Evolutionary conservation across 495 filamentous ascomycete genomes (phyloP).

Genomic region (Daldinia vernicosa): DNA sequence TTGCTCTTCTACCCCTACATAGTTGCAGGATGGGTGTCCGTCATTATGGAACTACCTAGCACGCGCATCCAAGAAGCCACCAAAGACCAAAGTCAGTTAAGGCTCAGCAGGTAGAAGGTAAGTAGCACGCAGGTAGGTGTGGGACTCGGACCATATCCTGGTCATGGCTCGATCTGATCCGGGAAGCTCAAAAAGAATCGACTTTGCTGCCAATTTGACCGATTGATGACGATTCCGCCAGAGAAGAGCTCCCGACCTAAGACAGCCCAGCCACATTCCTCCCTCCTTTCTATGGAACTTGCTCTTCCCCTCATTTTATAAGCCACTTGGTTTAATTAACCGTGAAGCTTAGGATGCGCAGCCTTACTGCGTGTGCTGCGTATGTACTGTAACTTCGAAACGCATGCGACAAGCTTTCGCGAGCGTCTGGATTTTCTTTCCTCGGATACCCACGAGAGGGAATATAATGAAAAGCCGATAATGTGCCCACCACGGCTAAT

Average conservation of each 20-base stretch:
- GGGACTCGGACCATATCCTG: conserved; percentile 37
- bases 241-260: conserved; percentile 26
- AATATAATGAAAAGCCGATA: conserved; percentile 6
- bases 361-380: conserved; percentile 8
- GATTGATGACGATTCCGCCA: conserved; percentile 34
- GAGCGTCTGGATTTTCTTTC: conserved; percentile 1
- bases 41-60: conserved; percentile 37
- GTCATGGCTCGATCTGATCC: conserved; percentile 33
- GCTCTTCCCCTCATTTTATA: conserved; percentile 19
- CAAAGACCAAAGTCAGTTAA: conserved; percentile 36
- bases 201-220: conserved; percentile 18
- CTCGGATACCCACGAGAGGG: background rate
- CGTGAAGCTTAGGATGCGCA: conserved; percentile 22
- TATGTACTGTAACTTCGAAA: background rate
- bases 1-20: conserved; percentile 7
- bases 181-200: conserved; percentile 38
- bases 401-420: background rate
- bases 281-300: background rate
- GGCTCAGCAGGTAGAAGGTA: conserved; percentile 10
- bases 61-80: conserved; percentile 25
- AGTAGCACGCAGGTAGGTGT: conserved; percentile 15
- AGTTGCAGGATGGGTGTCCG: conserved; percentile 36
- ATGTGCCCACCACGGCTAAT: conserved; percentile 4
- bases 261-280: conserved; percentile 31
- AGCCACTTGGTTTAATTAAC: conserved; percentile 41